Evolutionary conservation across 768 basidiomycete species (phyloP), one percentile per base, ranked within the genome.

Genomic region (Omphalotus guepiniiformis): DNA sequence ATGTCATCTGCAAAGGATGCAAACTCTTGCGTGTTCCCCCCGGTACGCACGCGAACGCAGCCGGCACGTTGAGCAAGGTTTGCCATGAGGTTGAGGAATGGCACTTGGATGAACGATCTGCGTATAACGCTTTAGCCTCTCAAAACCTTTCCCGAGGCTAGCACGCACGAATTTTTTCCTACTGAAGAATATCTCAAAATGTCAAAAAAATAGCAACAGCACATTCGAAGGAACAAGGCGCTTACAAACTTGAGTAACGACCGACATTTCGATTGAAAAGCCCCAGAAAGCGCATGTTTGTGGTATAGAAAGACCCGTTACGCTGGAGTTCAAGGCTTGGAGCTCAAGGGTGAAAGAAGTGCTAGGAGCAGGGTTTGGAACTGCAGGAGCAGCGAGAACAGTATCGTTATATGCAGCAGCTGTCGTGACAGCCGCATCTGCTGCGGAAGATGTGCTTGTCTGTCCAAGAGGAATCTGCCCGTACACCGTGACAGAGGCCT

Each of bases 21-120:
- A 2, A 69, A 75, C 47, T 93, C 89, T 58, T 91, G 89, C 0
- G 84, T 82, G 63, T 91, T 91, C 37, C 88, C 88, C 19, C 89
- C 88, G 1, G 91, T 69, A 42, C 88, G 79, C 15, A 90, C 64
- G 12, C 74, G 64, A 6, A 88, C 78, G 1, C 63, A 57, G 2
- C 87, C 87, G 2, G 78, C 76, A 22, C 89, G 74, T 54, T 78
- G 21, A 25, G 27, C 42, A 25, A 93, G 68, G 52, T 86, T 85
- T 3, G 79, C 72, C 72, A 93, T 79, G 26, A 90, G 70, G 59
- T 92, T 91, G n/a, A 90, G 74, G 66, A 90, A 88, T 0, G 82
- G 74, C 29, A 83, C 74, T 38, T 76, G 71, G 12, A 82, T 55
- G 19, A 71, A 64, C 4, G 79, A 68, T 32, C 80, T 82, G 46